Base-by-base conservation (phyloP, 768 basidiomycete species). In the Suillus paluster region DNA sequence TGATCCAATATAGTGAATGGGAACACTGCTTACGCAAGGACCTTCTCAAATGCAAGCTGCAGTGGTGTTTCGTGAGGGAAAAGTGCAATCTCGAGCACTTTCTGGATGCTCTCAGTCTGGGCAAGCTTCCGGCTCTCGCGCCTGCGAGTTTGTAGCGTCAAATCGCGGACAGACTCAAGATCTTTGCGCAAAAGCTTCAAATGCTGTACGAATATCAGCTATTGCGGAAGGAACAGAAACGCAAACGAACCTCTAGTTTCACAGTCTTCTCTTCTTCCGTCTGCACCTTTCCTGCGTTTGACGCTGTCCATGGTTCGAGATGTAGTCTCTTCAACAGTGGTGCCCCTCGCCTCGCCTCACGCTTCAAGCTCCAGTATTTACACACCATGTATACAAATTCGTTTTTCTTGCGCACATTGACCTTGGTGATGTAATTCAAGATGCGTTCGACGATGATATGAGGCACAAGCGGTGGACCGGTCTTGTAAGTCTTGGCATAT, bases 221-320 rank as follows among this genome's bases (percentile, higher is more conserved):
- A 49, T 53, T 34, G 15, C 23, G 5, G 11, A 49, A 19, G 2
- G 4, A 36, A 17, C 5, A 12, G 34, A 54, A 56, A 55, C 19
- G 5, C 39, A 17, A 66, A 67, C 88, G 17, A 59, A 94, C 95
- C 76, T 92, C 87, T 23, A 97, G 83, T 69, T 93, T 95, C 80
- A 87, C 82, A 10, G 80, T 74, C 75, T 91, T 94, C 64, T 97
- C 94, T 63, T 91, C 89, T 21, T 95, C 92, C 5, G 87, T 92
- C 68, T 93, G 83, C 34, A 84, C 73, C 66, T 85, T 85, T 8
- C 78, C 78, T 7, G 82, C 81, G 19, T 87, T 83, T 45, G 84
- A 86, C 3, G 94, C 93, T 1, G 96, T 98, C 97, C 97, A 99
- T 1, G 97, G 97, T 78, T 99, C 97, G 30, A 99, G 79, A 77